phyloP scores from a whole-genome alignment of 23 red algal species.

The Agarophyton chilense region DNA sequence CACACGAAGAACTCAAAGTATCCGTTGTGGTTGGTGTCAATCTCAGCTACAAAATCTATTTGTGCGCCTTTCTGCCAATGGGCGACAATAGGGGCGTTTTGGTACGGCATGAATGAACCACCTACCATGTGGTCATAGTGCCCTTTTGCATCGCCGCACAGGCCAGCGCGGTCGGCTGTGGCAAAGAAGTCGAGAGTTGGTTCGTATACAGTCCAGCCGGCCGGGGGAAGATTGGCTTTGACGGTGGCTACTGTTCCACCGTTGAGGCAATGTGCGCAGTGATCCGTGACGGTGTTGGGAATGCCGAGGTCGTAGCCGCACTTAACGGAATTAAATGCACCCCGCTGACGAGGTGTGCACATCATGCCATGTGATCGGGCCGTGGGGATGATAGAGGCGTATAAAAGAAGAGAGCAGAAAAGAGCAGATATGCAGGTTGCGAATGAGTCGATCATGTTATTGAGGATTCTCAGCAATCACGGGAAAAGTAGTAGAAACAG shows the following conservation, averaged over 20 bases:
- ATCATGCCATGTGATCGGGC: slow-evolving; percentile 25
- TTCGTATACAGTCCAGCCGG: slow-evolving; percentile 61
- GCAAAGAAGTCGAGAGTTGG: slow-evolving; percentile 10
- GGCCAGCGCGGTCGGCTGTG: slow-evolving; percentile 26
- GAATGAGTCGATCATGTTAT: too few species aligned
- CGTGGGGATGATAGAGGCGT: neutral
- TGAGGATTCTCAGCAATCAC: too few species aligned
- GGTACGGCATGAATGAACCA: slow-evolving; percentile 57
- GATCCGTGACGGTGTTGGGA: slow-evolving; percentile 5
- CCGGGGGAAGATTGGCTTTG: slow-evolving; percentile 44
- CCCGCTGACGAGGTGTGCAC: slow-evolving; percentile 42
- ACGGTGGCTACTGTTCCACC: slow-evolving; percentile 57
- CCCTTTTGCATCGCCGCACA: slow-evolving; percentile 47
- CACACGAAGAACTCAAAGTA: slow-evolving; percentile 80
- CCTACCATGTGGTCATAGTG: slow-evolving; percentile 39
- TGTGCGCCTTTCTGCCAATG: slow-evolving; percentile 29
- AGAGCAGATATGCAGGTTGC: neutral
- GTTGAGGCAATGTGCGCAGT: slow-evolving; percentile 75
- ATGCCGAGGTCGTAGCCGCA: slow-evolving; percentile 26
- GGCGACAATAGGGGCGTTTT: slow-evolving; percentile 34
- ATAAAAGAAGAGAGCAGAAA: neutral
- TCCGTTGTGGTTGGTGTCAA: slow-evolving; percentile 76
- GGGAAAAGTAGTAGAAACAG: too few species aligned
- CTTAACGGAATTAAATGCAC: slow-evolving; percentile 5
- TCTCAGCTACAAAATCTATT: slow-evolving; percentile 54